Conservation (phyloP, 164 flowering plant genomes). For the Umbellularia californica region DNA sequence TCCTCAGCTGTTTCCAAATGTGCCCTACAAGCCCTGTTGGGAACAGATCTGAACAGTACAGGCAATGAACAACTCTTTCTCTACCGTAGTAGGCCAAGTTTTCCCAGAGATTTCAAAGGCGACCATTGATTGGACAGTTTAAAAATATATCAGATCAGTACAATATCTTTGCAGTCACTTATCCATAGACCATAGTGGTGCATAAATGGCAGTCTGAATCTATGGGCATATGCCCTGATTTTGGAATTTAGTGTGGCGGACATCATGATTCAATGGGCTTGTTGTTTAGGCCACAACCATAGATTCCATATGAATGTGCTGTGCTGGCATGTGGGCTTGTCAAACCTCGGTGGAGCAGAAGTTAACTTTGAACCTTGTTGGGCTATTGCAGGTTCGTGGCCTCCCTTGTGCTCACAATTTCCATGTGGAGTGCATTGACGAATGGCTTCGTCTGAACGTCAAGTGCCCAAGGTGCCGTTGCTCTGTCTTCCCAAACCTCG, state of each 20-base stretch:
- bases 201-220: background rate
- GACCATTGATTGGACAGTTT: background rate
- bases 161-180: background rate
- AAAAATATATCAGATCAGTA: too few species aligned
- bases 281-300: background rate
- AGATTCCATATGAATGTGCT: background rate
- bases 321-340: background rate
- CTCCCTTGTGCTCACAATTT: conserved; percentile 99
- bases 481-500: conserved; percentile 93
- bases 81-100: too few species aligned
- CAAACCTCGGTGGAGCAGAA: background rate
- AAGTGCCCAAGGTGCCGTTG: conserved; percentile 97
- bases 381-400: conserved; percentile 79
- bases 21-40: too few species aligned
- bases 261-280: background rate
- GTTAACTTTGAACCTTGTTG: background rate
- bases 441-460: conserved; percentile 93
- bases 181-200: background rate
- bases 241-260: background rate
- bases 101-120: background rate
- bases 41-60: too few species aligned
- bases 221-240: background rate
- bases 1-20: too few species aligned
- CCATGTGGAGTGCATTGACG: conserved; percentile 94
- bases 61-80: too few species aligned